phyloP scores from a whole-genome alignment of 192 early-diverging fungal species.

The Podila epigama region DNA sequence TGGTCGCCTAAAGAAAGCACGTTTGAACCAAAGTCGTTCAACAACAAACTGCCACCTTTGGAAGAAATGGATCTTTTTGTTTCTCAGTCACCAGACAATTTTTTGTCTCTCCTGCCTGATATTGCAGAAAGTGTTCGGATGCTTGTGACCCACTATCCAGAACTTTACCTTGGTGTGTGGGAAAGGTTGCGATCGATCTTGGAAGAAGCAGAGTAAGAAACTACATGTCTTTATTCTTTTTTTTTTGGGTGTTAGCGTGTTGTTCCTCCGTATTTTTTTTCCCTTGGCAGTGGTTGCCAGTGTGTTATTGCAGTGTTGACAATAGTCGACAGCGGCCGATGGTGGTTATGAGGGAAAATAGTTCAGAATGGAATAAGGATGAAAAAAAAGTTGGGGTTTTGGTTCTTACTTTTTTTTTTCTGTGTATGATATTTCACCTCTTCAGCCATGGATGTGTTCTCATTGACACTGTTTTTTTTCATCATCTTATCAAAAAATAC shows the following conservation, averaged over 20 bases:
- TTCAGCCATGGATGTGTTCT: too few species aligned
- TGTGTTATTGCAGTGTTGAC: neutral
- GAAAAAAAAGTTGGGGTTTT: neutral
- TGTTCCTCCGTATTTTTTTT: too few species aligned
- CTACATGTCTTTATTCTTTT: too few species aligned
- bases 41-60: constrained; percentile 30
- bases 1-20: constrained; percentile 37
- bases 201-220: constrained; percentile 42
- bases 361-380: neutral
- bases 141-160: constrained; percentile 27
- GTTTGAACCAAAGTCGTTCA: constrained; percentile 18
- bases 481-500: neutral
- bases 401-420: neutral
- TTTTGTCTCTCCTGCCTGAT: constrained; percentile 26
- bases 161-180: constrained; percentile 31
- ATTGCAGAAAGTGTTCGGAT: constrained; percentile 33
- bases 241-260: neutral
- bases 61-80: constrained; percentile 39
- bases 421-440: too few species aligned
- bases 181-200: constrained; percentile 22
- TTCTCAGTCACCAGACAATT: constrained; percentile 29
- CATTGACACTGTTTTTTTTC: neutral
- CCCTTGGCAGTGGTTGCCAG: neutral
- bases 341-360: neutral
- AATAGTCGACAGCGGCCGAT: neutral